phyloP scores from a whole-genome alignment of 176 grass and related monocot species.

The Puccinellia tenuiflora region DNA sequence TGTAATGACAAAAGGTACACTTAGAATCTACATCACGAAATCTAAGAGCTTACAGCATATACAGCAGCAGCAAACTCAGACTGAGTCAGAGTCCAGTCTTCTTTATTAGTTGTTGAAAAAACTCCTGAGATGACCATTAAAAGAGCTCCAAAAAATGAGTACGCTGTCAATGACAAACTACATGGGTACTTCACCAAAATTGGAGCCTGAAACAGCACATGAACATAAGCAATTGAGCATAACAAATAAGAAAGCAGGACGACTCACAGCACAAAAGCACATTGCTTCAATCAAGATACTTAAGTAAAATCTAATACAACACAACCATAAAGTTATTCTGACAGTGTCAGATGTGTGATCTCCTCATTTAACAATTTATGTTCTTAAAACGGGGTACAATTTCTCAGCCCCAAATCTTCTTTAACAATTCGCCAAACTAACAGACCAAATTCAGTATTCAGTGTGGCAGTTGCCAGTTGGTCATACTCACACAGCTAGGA shows the following conservation, averaged over 20 bases:
- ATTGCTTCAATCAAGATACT: background rate
- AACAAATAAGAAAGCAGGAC: conserved; percentile 8
- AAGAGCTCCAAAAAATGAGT: conserved; percentile 69
- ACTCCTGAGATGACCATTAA: conserved; percentile 78
- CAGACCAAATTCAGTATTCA: background rate
- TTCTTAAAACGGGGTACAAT: background rate
- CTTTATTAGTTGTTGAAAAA: conserved; percentile 41
- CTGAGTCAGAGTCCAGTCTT: conserved; percentile 69
- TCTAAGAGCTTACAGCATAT: conserved; percentile 76
- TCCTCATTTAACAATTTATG: background rate
- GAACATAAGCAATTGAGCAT: conserved; percentile 15
- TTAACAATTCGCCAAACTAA: background rate
- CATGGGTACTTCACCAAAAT: conserved; percentile 72
- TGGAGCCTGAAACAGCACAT: conserved; percentile 53
- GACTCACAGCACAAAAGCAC: background rate
- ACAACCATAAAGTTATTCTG: background rate
- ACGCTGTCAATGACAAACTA: conserved; percentile 76
- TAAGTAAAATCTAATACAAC: conserved; percentile 8
- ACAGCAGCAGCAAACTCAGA: conserved; percentile 72
- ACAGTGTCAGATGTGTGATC: background rate
- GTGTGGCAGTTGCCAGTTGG: background rate
- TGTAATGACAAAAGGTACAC: background rate
- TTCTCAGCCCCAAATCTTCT: conserved; percentile 6
- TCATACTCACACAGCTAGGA: background rate
- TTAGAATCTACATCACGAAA: background rate